Evolutionary conservation across 1,284 basidiomycete genomes (phyloP).

Genomic region (Stygiomarasmius scandens): DNA sequence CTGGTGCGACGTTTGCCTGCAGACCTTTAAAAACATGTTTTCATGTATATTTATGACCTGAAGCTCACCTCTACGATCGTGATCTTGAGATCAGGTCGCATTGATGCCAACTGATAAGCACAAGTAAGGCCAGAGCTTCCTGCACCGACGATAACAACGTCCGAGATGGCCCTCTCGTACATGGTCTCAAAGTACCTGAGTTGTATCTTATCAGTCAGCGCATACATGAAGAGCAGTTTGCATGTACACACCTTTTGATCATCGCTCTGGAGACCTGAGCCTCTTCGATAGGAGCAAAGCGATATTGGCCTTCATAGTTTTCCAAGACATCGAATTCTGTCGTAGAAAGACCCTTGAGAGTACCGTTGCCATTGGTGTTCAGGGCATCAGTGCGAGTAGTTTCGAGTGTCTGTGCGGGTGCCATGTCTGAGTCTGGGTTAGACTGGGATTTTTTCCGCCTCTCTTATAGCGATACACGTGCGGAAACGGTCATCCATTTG

Average conservation of each 20-base stretch:
- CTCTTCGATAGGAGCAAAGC: constrained; percentile 76
- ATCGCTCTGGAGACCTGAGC: constrained; percentile 78
- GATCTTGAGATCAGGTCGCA: constrained; percentile 75
- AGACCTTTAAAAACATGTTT: neutral
- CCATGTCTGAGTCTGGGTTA: constrained; percentile 15
- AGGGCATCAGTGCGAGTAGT: neutral
- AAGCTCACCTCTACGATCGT: constrained; percentile 72
- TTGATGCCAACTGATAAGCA: constrained; percentile 72
- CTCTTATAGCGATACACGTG: neutral
- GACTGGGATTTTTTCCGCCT: neutral
- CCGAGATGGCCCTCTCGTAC: constrained; percentile 77
- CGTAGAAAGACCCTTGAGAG: neutral
- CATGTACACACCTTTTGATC: constrained; percentile 63
- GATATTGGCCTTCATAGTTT: constrained; percentile 64
- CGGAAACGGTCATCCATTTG: neutral
- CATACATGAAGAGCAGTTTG: constrained; percentile 5
- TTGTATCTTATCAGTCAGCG: neutral
- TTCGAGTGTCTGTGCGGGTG: constrained; percentile 28
- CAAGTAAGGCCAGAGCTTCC: constrained; percentile 82
- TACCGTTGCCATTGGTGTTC: constrained; percentile 2
- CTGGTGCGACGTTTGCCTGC: constrained; percentile 76
- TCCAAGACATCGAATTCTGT: constrained; percentile 44
- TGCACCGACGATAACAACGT: constrained; percentile 81
- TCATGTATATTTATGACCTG: neutral
- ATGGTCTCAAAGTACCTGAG: constrained; percentile 69